Evolutionary conservation across 495 filamentous ascomycete genomes (phyloP), one percentile per base, ranked within the genome.

Genomic region (Trichocladium uniseriatum): DNA sequence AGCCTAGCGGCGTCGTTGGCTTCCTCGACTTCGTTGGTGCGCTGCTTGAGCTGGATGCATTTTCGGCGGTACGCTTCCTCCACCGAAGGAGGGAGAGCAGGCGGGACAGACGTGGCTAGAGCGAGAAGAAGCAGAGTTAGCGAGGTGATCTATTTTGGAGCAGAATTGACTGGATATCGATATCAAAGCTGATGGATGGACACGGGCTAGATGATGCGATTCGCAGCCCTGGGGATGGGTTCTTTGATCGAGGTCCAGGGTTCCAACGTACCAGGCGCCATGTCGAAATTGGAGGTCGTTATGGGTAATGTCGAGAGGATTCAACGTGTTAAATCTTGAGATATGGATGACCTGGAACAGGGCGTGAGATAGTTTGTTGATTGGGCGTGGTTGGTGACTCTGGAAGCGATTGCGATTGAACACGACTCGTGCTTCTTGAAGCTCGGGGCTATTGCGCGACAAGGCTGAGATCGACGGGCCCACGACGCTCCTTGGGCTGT

Each of bases 11-110:
- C 72, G 47, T 94, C 88, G 59, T 95, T 94, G 55, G 84, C 82
- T 27, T 84, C 82, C 59, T 97, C 89, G 58, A 97, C 83, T 61
- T 97, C 91, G 50, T 76, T 81, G 45, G 95, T 84, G 35, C 94
- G 87, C 55, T 84, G 82, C 68, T 92, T 94, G 16, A 99, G 80
- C 54, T 92, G 83, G 69, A 95, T 89, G 66, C 94, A 97, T 79
- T 99, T 99, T 58, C 83, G 80, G 57, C 91, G 88, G 70, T 99
- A 99, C 46, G 91, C 89, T 59, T 87, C 82, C 68, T 99, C 94
- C 38, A 97, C 88, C 24, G 90, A 94, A 16, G 92, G 90, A 13
- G 92, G 89, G n/a, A 90, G 78, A 31, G 81, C 66, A 1, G 82
- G 79, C 20, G 81, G 77, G 36, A 71, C 61, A 16, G 65, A 49